A percentile compares a stretch with the other conserved stretches of the same genome.
These are phyloP conservation scores for Mucor racemosus DNA, from an alignment of 371 early-diverging fungal species.

Conservation along the genomic window DNA sequence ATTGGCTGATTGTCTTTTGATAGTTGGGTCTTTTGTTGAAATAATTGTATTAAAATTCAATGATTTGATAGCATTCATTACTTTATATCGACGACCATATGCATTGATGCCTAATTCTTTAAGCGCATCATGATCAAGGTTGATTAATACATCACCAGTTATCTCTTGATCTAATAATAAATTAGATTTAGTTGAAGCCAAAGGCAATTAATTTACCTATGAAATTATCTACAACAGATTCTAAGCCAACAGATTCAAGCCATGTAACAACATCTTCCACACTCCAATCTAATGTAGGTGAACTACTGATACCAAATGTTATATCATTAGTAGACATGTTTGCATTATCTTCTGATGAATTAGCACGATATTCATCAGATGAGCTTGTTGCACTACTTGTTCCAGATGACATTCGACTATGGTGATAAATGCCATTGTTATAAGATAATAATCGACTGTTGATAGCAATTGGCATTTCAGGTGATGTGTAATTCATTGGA, in stretches of 20 bases:
- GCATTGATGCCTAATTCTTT: constrained; percentile 61
- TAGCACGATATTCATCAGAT: not conserved
- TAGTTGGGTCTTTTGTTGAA: not conserved
- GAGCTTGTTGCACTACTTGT: not conserved
- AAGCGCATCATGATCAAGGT: constrained; percentile 54
- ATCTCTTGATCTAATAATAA: constrained; percentile 47
- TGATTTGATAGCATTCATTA: constrained; percentile 56
- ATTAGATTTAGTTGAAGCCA: constrained; percentile 4
- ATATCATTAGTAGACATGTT: not conserved
- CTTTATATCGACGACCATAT: constrained; percentile 60
- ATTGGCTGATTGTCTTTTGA: not conserved
- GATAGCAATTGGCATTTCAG: not conserved
- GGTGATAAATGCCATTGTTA: not conserved
- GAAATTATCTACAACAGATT: constrained; percentile 46
- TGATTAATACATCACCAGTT: constrained; percentile 45
- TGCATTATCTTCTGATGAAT: not conserved
- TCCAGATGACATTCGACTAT: not conserved
- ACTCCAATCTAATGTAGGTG: not conserved
- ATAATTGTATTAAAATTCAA: constrained; percentile 27
- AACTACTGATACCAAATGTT: not conserved
- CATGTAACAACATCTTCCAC: constrained; percentile 52
- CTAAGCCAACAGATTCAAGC: constrained; percentile 54
- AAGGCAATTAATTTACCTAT: constrained; percentile 40
- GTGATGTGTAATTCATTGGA: constrained; percentile 60
- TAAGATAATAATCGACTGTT: not conserved